These are phyloP conservation scores for Phyllostachys edulis DNA, from an alignment of 176 grass and related monocot genomes.

Conservation along the genomic window DNA sequence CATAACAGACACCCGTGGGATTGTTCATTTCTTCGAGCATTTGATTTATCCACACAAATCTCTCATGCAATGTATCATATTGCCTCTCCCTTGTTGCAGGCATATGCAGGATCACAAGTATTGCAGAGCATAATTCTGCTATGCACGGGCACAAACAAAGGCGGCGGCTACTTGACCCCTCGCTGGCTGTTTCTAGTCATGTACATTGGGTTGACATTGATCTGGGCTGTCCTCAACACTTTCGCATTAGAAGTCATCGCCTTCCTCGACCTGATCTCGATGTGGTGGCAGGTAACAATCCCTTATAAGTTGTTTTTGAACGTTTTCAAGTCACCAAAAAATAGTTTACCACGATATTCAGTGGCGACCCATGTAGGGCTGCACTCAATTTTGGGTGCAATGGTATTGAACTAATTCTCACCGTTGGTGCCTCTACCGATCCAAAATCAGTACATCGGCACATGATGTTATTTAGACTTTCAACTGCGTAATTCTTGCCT, in stretches of 20 bases:
- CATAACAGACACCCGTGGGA: background rate
- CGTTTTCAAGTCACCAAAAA: background rate
- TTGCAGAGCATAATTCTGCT: conserved; percentile 92
- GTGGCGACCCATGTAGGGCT: no score
- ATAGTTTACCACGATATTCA: background rate
- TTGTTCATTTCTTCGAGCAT: background rate
- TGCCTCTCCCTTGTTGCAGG: conserved; percentile 40
- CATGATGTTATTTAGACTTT: no score
- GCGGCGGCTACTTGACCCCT: conserved; percentile 80
- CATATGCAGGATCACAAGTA: conserved; percentile 78
- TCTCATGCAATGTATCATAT: background rate
- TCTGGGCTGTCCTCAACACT: conserved; percentile 97
- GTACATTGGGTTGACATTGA: conserved; percentile 72
- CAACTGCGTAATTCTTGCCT: background rate
- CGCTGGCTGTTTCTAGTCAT: conserved; percentile 85
- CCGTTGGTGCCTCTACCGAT: no score
- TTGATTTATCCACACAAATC: background rate
- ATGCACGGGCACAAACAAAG: conserved; percentile 80
- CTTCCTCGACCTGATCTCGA: conserved; percentile 83
- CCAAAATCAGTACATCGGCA: no score
- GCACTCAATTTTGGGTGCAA: no score
- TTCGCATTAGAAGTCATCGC: conserved; percentile 96
- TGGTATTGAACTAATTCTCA: no score
- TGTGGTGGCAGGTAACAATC: conserved; percentile 86
- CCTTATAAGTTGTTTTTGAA: background rate